A percentile compares a stretch with the other conserved stretches of the same genome.
These are phyloP conservation scores for Trypanosoma theileri DNA, from an alignment of 208 protist genomes.

Conservation along the genomic window DNA sequence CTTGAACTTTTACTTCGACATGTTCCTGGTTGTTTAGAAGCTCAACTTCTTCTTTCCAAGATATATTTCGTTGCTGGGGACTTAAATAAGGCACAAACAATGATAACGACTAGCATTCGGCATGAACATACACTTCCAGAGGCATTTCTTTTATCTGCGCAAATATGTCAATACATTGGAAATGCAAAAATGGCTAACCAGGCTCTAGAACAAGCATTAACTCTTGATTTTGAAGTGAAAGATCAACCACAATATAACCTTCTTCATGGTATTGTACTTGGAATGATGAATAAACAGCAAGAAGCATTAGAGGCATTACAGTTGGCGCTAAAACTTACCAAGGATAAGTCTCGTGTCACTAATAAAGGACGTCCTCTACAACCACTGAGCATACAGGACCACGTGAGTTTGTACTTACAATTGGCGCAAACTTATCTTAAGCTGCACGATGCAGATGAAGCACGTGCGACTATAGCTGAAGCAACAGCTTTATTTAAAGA, in stretches of 20 bases:
- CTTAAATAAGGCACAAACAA: slow-evolving; percentile 62
- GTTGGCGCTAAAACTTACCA: slow-evolving; percentile 33
- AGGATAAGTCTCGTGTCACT: slow-evolving; percentile 30
- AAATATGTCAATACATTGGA: slow-evolving; percentile 87
- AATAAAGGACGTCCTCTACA: slow-evolving; percentile 50
- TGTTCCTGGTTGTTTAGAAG: slow-evolving; percentile 85
- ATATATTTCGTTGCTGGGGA: slow-evolving; percentile 84
- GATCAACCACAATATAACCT: slow-evolving; percentile 92
- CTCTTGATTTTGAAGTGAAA: slow-evolving; percentile 92
- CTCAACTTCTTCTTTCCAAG: slow-evolving; percentile 83
- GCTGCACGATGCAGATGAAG: slow-evolving; percentile 75
- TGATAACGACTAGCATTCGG: slow-evolving; percentile 65
- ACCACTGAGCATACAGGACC: slow-evolving; percentile 76
- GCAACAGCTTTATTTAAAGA: slow-evolving; percentile 59
- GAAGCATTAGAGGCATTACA: slow-evolving; percentile 77
- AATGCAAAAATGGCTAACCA: slow-evolving; percentile 74
- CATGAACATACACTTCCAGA: slow-evolving; percentile 79
- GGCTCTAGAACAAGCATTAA: slow-evolving; percentile 91
- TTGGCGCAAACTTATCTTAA: slow-evolving; percentile 78
- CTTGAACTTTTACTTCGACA: slow-evolving; percentile 81
- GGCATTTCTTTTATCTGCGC: slow-evolving; percentile 87
- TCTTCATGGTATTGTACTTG: slow-evolving; percentile 82
- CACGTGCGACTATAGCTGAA: slow-evolving; percentile 64
- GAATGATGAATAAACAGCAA: slow-evolving; percentile 56
- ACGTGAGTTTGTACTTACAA: slow-evolving; percentile 88